Percentiles rank a stretch among this genome's conserved stretches.
Evolutionary conservation across 208 protist genomes (phyloP).

Genomic region (Leishmania lainsoni): DNA sequence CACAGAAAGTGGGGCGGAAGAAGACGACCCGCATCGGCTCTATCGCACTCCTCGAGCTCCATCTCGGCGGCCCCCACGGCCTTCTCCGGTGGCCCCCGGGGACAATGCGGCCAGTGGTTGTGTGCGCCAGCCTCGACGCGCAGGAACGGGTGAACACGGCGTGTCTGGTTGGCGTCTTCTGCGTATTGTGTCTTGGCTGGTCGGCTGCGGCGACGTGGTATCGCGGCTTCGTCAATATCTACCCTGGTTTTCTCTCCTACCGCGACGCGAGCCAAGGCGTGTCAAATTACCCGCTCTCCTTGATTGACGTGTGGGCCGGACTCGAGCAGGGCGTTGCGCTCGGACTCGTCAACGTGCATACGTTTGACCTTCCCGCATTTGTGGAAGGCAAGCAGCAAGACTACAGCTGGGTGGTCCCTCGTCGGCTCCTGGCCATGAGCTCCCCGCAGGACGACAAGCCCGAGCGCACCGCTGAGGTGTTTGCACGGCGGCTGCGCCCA

Average conservation of each 20-base stretch:
- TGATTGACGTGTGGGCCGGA: conserved; percentile 80
- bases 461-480: conserved; percentile 32
- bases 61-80: not conserved
- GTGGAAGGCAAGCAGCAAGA: conserved; percentile 88
- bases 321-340: conserved; percentile 67
- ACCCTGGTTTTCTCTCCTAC: conserved; percentile 91
- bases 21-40: not conserved
- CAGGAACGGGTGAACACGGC: conserved; percentile 90
- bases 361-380: conserved; percentile 92
- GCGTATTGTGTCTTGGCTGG: conserved; percentile 63
- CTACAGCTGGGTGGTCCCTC: conserved; percentile 95
- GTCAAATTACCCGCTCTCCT: conserved; percentile 78
- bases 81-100: not conserved
- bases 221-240: conserved; percentile 51
- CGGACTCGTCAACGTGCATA: conserved; percentile 79
- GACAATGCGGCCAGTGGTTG: conserved; percentile 36
- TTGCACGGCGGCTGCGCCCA: conserved; percentile 65
- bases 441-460: conserved; percentile 56
- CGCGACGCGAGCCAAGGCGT: conserved; percentile 92
- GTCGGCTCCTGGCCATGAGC: conserved; percentile 93
- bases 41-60: not conserved
- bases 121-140: conserved; percentile 59
- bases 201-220: conserved; percentile 60
- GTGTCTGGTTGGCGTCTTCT: conserved; percentile 78
- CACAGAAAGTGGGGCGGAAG: not conserved